Conservation (phyloP, 2,329 filamentous ascomycete genomes). For the Helminthosporium solani region DNA sequence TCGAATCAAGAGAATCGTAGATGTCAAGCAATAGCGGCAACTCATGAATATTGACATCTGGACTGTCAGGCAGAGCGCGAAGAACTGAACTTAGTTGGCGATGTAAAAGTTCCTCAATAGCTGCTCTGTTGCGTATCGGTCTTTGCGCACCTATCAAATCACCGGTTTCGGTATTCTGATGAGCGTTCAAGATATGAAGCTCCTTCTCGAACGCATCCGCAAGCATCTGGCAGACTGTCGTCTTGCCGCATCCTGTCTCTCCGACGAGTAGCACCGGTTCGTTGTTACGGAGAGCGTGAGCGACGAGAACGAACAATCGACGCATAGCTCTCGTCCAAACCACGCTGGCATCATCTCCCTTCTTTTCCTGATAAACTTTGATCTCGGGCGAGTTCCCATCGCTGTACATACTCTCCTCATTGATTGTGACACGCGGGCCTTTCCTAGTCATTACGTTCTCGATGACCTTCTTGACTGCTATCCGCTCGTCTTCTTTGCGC, state of each 20-base stretch:
- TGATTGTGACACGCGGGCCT: slow-evolving; percentile 66
- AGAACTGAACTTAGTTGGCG: slow-evolving; percentile 57
- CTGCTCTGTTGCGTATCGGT: slow-evolving; percentile 80
- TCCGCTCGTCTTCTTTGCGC: slow-evolving; percentile 81
- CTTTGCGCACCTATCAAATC: slow-evolving; percentile 95
- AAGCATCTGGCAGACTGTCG: slow-evolving; percentile 89
- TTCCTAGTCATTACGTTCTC: slow-evolving; percentile 76
- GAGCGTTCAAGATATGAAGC: slow-evolving; percentile 90
- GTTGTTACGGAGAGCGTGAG: slow-evolving; percentile 79
- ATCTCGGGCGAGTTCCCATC: slow-evolving; percentile 39
- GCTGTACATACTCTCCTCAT: slow-evolving; percentile 72
- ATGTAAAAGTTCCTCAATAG: slow-evolving; percentile 65
- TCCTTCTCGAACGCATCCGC: slow-evolving; percentile 75
- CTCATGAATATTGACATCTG: slow-evolving; percentile 15
- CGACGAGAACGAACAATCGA: slow-evolving; percentile 85
- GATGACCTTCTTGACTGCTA: slow-evolving; percentile 82
- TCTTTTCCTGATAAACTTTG: slow-evolving; percentile 28
- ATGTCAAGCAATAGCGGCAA: slow-evolving; percentile 58
- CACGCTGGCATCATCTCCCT: slow-evolving; percentile 47
- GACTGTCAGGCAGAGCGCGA: slow-evolving; percentile 2
- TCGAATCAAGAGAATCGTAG: slow-evolving; percentile 57
- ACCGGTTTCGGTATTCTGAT: slow-evolving; percentile 96
- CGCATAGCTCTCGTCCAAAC: slow-evolving; percentile 98
- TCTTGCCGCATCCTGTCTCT: slow-evolving; percentile 97
- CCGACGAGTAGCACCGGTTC: slow-evolving; percentile 94